phyloP scores from a whole-genome alignment of 495 filamentous ascomycete species.

The Penicillium pancosmium region DNA sequence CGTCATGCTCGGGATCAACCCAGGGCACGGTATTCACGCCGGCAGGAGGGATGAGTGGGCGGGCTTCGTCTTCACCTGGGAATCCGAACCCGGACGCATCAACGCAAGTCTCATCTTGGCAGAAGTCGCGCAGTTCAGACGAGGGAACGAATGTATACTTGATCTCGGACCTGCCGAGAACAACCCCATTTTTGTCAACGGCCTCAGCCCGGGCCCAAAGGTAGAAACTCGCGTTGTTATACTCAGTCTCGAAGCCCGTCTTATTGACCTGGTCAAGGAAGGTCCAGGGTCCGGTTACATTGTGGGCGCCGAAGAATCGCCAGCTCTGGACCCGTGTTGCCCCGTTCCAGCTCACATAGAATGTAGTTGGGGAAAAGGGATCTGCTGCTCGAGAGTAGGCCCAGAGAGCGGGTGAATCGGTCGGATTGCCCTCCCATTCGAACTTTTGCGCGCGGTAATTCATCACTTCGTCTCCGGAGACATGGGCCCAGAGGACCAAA shows the following conservation, averaged over 20 bases:
- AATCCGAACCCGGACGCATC: conserved; percentile 39
- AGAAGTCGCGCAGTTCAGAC: conserved; percentile 39
- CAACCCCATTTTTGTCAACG: conserved; percentile 34
- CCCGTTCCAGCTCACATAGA: conserved; percentile 55
- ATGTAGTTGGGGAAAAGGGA: conserved; percentile 32
- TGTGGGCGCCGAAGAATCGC: conserved; percentile 43
- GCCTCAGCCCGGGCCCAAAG: conserved; percentile 43
- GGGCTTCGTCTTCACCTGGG: conserved; percentile 37
- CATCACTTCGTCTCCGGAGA: conserved; percentile 41
- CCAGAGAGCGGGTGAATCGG: conserved; percentile 48
- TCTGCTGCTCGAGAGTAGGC: conserved; percentile 38
- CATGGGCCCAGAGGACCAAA: conserved; percentile 49
- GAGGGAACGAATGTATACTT: conserved; percentile 49
- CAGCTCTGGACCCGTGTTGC: conserved; percentile 46
- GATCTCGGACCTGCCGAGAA: conserved; percentile 37
- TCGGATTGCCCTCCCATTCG: conserved; percentile 48
- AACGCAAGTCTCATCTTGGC: conserved; percentile 33
- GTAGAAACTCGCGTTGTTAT: conserved; percentile 35
- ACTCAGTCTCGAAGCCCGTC: conserved; percentile 45
- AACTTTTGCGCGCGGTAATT: conserved; percentile 51
- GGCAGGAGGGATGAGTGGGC: conserved; percentile 33
- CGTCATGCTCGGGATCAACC: conserved; percentile 38
- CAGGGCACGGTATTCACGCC: conserved; percentile 48
- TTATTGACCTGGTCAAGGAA: conserved; percentile 37
- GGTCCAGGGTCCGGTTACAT: conserved; percentile 35